phyloP scores from a whole-genome alignment of 2,329 filamentous ascomycete species.

The Penicillium sp. region DNA sequence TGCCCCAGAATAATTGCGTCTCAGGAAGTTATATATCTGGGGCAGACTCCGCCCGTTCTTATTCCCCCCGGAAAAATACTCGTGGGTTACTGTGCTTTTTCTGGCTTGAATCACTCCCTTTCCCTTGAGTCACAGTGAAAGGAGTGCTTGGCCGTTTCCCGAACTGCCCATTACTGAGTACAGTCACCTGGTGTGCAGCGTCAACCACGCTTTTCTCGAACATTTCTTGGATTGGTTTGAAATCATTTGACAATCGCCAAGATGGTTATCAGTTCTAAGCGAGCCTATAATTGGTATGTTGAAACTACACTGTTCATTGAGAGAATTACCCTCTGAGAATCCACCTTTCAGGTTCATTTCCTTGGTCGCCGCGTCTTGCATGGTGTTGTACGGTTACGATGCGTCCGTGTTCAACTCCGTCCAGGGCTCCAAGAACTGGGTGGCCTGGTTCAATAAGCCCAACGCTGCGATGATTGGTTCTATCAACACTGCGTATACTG shows the following conservation, averaged over 20 bases:
- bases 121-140: background rate
- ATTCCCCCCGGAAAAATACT: conserved; percentile 4
- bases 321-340: background rate
- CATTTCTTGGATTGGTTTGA: background rate
- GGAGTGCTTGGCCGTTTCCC: background rate
- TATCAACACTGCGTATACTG: conserved; percentile 70
- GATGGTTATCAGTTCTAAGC: conserved; percentile 30
- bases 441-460: conserved; percentile 59
- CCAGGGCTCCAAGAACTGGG: conserved; percentile 68
- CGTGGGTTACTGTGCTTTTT: conserved; percentile 3
- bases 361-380: conserved; percentile 69
- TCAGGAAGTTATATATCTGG: conserved; percentile 17
- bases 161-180: background rate
- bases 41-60: conserved; percentile 11
- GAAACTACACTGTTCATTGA: background rate
- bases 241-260: conserved; percentile 4
- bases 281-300: conserved; percentile 35
- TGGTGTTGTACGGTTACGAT: conserved; percentile 76
- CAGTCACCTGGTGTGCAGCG: background rate
- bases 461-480: conserved; percentile 52
- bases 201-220: background rate
- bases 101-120: background rate
- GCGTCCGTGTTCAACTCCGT: conserved; percentile 73
- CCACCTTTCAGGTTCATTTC: conserved; percentile 59
- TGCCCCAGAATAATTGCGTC: background rate